phyloP scores from a whole-genome alignment of 108 stramenopile species.

The Skeletonema costatum region DNA sequence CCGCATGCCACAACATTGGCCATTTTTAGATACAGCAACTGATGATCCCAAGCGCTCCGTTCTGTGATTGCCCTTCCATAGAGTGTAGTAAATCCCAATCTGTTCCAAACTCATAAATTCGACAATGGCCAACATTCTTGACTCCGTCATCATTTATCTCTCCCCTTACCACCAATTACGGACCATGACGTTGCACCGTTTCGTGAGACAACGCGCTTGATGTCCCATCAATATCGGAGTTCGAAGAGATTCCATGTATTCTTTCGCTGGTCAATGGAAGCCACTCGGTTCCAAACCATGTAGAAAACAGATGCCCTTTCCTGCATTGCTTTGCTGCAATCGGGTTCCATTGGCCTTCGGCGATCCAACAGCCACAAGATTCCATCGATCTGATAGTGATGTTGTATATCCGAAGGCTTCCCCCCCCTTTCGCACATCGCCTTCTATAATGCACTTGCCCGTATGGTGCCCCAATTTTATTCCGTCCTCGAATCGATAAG shows the following conservation, averaged over 20 bases:
- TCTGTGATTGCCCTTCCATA: background rate
- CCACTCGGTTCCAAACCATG: background rate
- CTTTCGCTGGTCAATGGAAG: background rate
- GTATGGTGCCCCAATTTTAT: background rate
- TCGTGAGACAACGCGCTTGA: background rate
- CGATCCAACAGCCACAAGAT: background rate
- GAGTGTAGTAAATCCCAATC: background rate
- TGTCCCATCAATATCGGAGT: background rate
- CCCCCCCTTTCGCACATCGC: background rate
- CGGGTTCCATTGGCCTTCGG: background rate
- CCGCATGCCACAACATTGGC: slow-evolving; percentile 1
- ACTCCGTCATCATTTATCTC: background rate
- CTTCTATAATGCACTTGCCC: background rate
- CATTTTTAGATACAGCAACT: background rate
- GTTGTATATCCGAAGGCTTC: background rate
- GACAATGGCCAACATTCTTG: background rate
- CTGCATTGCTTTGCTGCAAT: background rate
- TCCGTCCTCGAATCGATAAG: background rate
- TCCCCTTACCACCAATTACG: background rate
- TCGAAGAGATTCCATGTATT: background rate
- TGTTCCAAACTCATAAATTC: background rate
- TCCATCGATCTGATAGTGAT: background rate
- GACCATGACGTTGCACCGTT: background rate
- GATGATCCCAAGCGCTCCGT: background rate
- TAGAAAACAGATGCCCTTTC: background rate